These are phyloP conservation scores for Erysimum cheiranthoides DNA, from an alignment of 345 rosid genomes.

Conservation along the genomic window DNA sequence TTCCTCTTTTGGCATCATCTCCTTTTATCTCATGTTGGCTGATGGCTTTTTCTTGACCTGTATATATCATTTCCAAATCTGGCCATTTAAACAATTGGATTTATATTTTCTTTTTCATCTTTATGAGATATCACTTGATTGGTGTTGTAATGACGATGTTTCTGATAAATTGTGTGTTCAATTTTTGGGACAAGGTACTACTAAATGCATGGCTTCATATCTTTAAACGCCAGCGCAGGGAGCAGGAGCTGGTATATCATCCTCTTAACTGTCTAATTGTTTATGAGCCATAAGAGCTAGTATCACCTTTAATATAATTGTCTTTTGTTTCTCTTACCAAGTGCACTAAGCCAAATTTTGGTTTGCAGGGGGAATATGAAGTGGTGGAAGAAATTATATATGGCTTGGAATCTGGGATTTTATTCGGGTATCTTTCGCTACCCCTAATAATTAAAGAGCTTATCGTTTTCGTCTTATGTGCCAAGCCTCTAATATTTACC, in stretches of 20 bases:
- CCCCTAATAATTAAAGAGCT: slow-evolving; percentile 10
- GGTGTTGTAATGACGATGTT: slow-evolving; percentile 20
- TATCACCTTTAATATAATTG: slow-evolving; percentile 9
- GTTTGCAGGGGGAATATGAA: slow-evolving; percentile 82
- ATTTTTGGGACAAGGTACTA: slow-evolving; percentile 56
- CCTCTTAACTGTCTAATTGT: neutral
- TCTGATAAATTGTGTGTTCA: slow-evolving; percentile 31
- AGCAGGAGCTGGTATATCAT: slow-evolving; percentile 74
- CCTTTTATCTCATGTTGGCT: slow-evolving; percentile 1
- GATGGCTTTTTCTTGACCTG: slow-evolving; percentile 12
- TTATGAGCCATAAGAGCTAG: slow-evolving; percentile 5
- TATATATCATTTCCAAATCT: slow-evolving; percentile 3
- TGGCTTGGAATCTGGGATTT: slow-evolving; percentile 93
- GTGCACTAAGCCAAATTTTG: slow-evolving; percentile 27
- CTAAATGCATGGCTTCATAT: slow-evolving; percentile 95
- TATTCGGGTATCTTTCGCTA: slow-evolving; percentile 72
- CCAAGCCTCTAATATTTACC: neutral
- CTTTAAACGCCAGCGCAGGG: slow-evolving; percentile 78
- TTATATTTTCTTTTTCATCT: neutral
- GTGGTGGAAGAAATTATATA: slow-evolving; percentile 97
- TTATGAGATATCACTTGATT: neutral
- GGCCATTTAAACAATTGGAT: neutral
- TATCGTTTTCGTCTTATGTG: neutral
- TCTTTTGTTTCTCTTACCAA: slow-evolving; percentile 9
- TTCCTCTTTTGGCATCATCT: slow-evolving; percentile 28